These are phyloP conservation scores for Claviceps sp. DNA, from an alignment of 2,329 filamentous ascomycete genomes.

Conservation along the genomic window DNA sequence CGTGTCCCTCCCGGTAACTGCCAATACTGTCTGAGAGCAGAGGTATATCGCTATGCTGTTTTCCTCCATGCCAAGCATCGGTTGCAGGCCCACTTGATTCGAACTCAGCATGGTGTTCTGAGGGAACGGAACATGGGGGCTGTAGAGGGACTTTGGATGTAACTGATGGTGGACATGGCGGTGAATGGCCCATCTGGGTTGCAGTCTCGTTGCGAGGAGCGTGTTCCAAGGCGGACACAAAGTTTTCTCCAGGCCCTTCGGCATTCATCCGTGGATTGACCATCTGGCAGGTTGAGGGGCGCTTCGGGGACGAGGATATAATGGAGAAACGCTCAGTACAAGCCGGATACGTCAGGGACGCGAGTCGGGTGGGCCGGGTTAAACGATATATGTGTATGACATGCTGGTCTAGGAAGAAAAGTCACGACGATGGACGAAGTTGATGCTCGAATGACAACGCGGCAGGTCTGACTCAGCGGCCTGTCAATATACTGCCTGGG, in stretches of 20 bases:
- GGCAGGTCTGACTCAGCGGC: neutral
- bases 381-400: neutral
- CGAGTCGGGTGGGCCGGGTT: neutral
- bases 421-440: neutral
- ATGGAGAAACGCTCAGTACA: neutral
- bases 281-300: too few species aligned
- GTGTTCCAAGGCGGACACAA: conserved; percentile 10
- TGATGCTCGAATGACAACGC: neutral
- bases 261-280: neutral
- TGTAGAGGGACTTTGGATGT: conserved; percentile 6
- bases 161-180: conserved; percentile 3
- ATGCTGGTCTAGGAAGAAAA: neutral
- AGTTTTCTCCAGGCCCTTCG: conserved; percentile 4
- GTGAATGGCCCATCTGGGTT: conserved; percentile 4
- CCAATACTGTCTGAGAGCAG: neutral
- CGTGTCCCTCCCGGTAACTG: neutral
- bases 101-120: neutral
- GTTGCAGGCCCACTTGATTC: neutral
- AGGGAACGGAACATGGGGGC: neutral
- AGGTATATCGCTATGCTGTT: conserved; percentile 6
- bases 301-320: neutral
- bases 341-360: neutral
- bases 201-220: conserved; percentile 7
- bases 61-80: conserved; percentile 11
- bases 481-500: neutral